Evolutionary conservation across 1,139 yeast genomes (phyloP).

Genomic region (Zygosaccharomyces pseudobailii): DNA sequence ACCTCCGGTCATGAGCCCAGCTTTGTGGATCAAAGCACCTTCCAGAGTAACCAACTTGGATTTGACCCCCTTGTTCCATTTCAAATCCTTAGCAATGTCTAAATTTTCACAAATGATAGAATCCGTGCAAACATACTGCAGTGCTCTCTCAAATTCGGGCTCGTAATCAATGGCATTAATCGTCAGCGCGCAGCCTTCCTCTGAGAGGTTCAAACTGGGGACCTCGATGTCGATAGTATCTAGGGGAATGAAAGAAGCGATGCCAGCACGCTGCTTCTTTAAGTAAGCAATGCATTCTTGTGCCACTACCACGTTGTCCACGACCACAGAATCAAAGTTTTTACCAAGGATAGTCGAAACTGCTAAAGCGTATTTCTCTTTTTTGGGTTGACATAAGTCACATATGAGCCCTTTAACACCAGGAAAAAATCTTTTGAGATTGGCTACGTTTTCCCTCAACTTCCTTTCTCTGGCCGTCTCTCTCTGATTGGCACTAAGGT

Average conservation of each 20-base stretch:
- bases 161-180: slow-evolving; percentile 73
- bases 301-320: slow-evolving; percentile 71
- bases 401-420: slow-evolving; percentile 77
- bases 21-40: slow-evolving; percentile 78
- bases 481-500: slow-evolving; percentile 66
- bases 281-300: slow-evolving; percentile 76
- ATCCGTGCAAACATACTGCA: slow-evolving; percentile 75
- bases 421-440: slow-evolving; percentile 67
- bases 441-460: slow-evolving; percentile 65
- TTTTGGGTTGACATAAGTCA: slow-evolving; percentile 77
- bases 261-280: slow-evolving; percentile 82
- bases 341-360: slow-evolving; percentile 76
- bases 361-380: slow-evolving; percentile 70
- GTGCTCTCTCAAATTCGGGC: slow-evolving; percentile 66
- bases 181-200: slow-evolving; percentile 36
- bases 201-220: slow-evolving; percentile 27
- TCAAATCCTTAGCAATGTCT: slow-evolving; percentile 61
- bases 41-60: slow-evolving; percentile 76
- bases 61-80: slow-evolving; percentile 60
- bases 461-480: slow-evolving; percentile 68
- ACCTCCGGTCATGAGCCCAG: slow-evolving; percentile 95
- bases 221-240: slow-evolving; percentile 68
- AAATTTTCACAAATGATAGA: slow-evolving; percentile 75
- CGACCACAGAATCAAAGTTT: slow-evolving; percentile 77
- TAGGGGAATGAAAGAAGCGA: slow-evolving; percentile 83